phyloP scores from a whole-genome alignment of 805 yeast genomes.

The Maudiozyma pseudohumilis region DNA sequence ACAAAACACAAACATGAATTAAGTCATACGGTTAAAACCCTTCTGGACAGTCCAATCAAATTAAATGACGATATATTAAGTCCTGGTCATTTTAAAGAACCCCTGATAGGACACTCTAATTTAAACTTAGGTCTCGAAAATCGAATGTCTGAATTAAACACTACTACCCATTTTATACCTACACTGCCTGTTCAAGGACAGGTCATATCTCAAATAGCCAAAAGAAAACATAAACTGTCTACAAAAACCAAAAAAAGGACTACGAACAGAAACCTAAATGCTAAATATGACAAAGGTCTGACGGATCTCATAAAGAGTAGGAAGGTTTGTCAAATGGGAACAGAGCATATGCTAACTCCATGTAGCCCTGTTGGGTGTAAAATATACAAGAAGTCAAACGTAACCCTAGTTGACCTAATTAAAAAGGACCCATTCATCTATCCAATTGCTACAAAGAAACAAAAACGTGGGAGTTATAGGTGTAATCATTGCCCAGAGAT shows the following conservation, averaged over 20 bases:
- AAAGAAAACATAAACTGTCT: too few species aligned
- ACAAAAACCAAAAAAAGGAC: neutral
- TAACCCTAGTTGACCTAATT: slow-evolving; percentile 17
- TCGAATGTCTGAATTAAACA: too few species aligned
- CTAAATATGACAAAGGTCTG: neutral
- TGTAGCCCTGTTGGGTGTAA: neutral
- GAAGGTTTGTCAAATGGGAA: neutral
- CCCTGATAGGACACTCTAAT: too few species aligned
- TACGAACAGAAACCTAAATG: neutral
- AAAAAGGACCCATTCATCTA: slow-evolving; percentile 20
- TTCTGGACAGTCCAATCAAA: too few species aligned
- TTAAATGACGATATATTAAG: too few species aligned
- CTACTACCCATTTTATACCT: too few species aligned
- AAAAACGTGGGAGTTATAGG: slow-evolving; percentile 36
- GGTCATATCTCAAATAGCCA: too few species aligned
- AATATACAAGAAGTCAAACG: neutral
- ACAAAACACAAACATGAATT: too few species aligned
- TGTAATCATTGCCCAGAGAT: slow-evolving; percentile 39
- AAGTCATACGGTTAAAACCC: too few species aligned
- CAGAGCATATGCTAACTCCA: neutral
- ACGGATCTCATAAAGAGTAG: neutral
- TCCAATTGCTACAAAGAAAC: slow-evolving; percentile 25
- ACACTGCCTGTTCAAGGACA: too few species aligned
- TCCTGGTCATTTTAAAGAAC: too few species aligned
- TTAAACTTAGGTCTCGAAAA: too few species aligned